Conservation (phyloP, 768 basidiomycete genomes). For the Dentipellis fragilis region DNA sequence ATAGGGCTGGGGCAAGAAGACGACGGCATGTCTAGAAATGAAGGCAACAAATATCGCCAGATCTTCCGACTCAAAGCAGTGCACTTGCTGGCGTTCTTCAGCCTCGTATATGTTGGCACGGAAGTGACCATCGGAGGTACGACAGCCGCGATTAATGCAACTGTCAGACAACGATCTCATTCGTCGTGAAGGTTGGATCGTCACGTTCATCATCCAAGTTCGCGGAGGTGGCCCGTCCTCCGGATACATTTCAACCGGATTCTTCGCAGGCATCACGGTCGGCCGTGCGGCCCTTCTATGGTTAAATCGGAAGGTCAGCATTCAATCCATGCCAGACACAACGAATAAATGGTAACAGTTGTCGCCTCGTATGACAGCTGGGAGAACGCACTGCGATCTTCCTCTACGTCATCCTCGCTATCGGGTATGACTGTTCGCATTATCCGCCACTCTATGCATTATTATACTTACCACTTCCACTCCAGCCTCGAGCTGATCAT, state of each 20-base stretch:
- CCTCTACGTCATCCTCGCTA: conserved; percentile 23
- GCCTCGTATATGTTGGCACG: conserved; percentile 38
- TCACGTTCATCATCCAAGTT: conserved; percentile 35
- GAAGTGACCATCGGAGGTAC: conserved; percentile 29
- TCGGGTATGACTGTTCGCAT: too few relatives aligned
- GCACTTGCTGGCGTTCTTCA: conserved; percentile 36
- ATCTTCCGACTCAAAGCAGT: conserved; percentile 23
- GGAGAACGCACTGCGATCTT: conserved; percentile 26
- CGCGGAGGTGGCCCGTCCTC: conserved; percentile 33
- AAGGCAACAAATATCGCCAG: conserved; percentile 5
- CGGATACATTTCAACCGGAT: conserved; percentile 41
- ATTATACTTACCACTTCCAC: too few relatives aligned
- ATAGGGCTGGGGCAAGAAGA: neutral
- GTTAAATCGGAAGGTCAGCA: conserved; percentile 25
- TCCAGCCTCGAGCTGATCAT: conserved; percentile 34
- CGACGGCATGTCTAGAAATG: neutral
- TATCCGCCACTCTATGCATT: too few relatives aligned
- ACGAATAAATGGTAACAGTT: too few relatives aligned
- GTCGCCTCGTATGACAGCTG: too few relatives aligned
- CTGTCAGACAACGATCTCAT: too few relatives aligned
- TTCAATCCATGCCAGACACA: too few relatives aligned
- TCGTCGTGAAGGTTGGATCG: conserved; percentile 34
- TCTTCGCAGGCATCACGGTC: conserved; percentile 38
- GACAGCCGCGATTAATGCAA: neutral
- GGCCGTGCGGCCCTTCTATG: conserved; percentile 44